phyloP scores from a whole-genome alignment of 371 early-diverging fungal genomes.

The Mortierella sp. region DNA sequence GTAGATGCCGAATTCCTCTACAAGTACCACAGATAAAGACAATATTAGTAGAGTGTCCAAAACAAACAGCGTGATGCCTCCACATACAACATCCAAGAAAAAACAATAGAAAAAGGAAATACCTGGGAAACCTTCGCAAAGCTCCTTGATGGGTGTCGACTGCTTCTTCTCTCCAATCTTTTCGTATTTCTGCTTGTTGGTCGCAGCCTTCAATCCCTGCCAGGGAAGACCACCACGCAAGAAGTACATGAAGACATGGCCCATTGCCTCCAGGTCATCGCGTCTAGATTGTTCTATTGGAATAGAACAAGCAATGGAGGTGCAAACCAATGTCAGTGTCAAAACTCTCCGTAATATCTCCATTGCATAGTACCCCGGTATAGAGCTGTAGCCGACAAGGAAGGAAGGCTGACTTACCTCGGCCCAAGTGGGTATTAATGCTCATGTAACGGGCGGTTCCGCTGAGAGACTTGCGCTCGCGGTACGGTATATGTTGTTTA shows the following conservation, averaged over 20 bases:
- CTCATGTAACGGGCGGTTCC: slow-evolving; percentile 99
- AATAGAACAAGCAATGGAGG: too few species aligned
- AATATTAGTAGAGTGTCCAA: too few species aligned
- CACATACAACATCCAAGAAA: neutral
- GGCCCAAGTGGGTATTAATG: slow-evolving; percentile 96
- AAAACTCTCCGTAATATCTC: too few species aligned
- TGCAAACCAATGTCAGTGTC: too few species aligned
- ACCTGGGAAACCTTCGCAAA: slow-evolving; percentile 93
- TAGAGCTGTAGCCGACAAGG: too few species aligned
- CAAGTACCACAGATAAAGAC: neutral
- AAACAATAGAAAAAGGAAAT: neutral
- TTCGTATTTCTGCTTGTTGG: slow-evolving; percentile 99
- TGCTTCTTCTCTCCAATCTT: slow-evolving; percentile 99
- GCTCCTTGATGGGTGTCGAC: slow-evolving; percentile 89
- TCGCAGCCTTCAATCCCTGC: slow-evolving; percentile 99
- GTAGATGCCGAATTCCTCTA: slow-evolving; percentile 93
- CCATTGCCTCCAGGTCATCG: slow-evolving; percentile 99
- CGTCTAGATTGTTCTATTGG: slow-evolving; percentile 81
- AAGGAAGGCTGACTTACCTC: too few species aligned
- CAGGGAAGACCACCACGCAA: slow-evolving; percentile 98
- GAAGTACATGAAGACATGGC: slow-evolving; percentile 99
- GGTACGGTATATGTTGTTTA: slow-evolving; percentile 94
- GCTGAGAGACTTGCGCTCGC: slow-evolving; percentile 91
- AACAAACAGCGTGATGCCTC: too few species aligned
- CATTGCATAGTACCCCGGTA: too few species aligned